phyloP scores from a whole-genome alignment of 169 alveolate species.

The Theileria luwenshuni region DNA sequence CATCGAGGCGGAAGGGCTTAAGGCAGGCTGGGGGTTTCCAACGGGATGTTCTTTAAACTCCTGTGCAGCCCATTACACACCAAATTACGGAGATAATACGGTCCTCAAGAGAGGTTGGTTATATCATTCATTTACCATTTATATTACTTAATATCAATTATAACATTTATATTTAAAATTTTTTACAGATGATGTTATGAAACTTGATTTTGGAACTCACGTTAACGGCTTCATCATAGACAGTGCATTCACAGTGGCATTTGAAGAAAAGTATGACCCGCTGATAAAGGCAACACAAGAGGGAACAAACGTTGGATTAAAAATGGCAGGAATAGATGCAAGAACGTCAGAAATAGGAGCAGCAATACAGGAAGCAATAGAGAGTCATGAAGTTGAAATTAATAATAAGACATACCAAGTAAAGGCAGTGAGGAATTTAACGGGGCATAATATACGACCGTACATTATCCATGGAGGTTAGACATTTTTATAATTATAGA shows the following conservation, averaged over 20 bases:
- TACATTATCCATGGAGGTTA: slow-evolving; percentile 96
- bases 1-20: slow-evolving; percentile 92
- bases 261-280: slow-evolving; percentile 83
- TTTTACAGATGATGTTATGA: slow-evolving; percentile 87
- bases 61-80: slow-evolving; percentile 99
- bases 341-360: slow-evolving; percentile 95
- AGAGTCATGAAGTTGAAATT: slow-evolving; percentile 94
- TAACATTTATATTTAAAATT: background rate
- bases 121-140: background rate
- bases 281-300: slow-evolving; percentile 95
- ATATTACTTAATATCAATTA: background rate
- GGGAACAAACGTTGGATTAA: slow-evolving; percentile 98
- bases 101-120: slow-evolving; percentile 70
- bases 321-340: slow-evolving; percentile 98
- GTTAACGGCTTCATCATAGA: slow-evolving; percentile 98
- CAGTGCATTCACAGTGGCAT: slow-evolving; percentile 99
- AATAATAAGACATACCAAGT: slow-evolving; percentile 91
- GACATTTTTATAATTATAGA: background rate
- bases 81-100: slow-evolving; percentile 91
- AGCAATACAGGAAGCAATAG: slow-evolving; percentile 97
- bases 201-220: slow-evolving; percentile 99
- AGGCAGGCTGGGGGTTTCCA: slow-evolving; percentile 99
- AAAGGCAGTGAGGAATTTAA: slow-evolving; percentile 94
- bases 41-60: slow-evolving; percentile 97
- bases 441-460: slow-evolving; percentile 98